Evolutionary conservation across 179 eudicot genomes (phyloP), one percentile per base, ranked within the genome.

Genomic region (Nepenthes alata): DNA sequence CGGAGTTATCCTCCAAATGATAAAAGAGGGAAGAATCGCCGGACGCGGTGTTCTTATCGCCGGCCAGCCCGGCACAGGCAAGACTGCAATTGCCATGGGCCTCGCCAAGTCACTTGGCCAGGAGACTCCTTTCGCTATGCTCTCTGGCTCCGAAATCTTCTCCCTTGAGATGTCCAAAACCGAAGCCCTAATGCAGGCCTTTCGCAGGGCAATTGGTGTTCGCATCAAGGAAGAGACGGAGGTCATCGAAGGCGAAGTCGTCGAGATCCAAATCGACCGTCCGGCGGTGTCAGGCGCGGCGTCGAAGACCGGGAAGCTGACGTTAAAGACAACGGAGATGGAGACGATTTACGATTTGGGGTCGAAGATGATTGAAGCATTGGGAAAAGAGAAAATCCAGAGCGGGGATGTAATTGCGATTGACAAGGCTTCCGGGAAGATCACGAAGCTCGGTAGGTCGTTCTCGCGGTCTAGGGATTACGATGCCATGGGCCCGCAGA

Each of bases 81-180:
- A 91, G 53, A 91, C 98, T 16, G 98, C 96, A 11, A 91, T 91
- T 2, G 96, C 98, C 9, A 88, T 89, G 96, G 96, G 98, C 35
- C 78, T 91, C 60, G 96, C 98, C 1, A 91, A 91, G 65, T 86
- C 91, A 0, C 67, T 91, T 0, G 91, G 96, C 1, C 71, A 60
- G 0, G 95, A 91, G 54, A 91, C 96, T 64, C 96, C 98, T 0
- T 91, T 91, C 55, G 86, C 98, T 0, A 82, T 80, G 86, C 78
- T 91, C 2, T 86, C 98, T 0, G 98, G 95, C 3, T 85, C 95
- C 14, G 91, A 88, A 58, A 79, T 88, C 45, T 91, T 86, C 77
- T 88, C 95, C 0, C 82, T 91, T 0, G 96, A 89, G 74, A 84
- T 91, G 91, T 89, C 96, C n/a, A 91, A 88, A 34, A 91, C 96